Conservation (phyloP, 163 green algal species). For the Coccomyxa subellipsoidea region DNA sequence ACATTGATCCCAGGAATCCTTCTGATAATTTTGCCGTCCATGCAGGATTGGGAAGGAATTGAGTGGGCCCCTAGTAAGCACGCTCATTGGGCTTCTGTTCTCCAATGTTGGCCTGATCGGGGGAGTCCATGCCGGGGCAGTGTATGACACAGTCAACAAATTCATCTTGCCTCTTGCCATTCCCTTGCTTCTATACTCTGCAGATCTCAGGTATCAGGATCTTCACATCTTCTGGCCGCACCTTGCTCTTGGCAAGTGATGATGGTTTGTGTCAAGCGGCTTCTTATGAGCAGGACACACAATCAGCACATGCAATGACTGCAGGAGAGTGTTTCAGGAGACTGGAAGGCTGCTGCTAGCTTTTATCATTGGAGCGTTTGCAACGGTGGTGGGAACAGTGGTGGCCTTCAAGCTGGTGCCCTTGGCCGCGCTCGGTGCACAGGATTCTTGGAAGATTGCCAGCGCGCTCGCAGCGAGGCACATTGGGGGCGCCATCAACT, state of each 20-base stretch:
- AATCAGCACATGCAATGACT: neutral
- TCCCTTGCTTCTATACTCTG: slow-evolving; percentile 83
- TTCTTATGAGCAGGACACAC: neutral
- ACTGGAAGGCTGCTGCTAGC: slow-evolving; percentile 71
- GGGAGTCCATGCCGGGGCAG: slow-evolving; percentile 37
- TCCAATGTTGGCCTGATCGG: slow-evolving; percentile 76
- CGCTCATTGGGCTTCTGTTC: slow-evolving; percentile 72
- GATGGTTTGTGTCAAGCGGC: neutral
- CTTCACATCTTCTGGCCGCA: too few relatives aligned
- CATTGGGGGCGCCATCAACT: slow-evolving; percentile 94
- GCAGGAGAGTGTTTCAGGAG: slow-evolving; percentile 38
- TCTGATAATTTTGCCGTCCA: neutral
- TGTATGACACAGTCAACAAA: slow-evolving; percentile 77
- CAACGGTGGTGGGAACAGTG: slow-evolving; percentile 58
- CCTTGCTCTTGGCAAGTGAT: neutral
- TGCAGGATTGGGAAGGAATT: slow-evolving; percentile 54
- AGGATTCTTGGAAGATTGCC: slow-evolving; percentile 77
- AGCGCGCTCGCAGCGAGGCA: slow-evolving; percentile 79
- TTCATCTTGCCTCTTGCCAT: slow-evolving; percentile 90
- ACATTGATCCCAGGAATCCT: neutral
- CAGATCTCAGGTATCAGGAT: slow-evolving; percentile 73
- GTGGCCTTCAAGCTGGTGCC: slow-evolving; percentile 66
- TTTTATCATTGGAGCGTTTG: slow-evolving; percentile 72
- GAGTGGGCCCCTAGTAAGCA: slow-evolving; percentile 55
- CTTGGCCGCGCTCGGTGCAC: slow-evolving; percentile 58